phyloP scores from a whole-genome alignment of 2,329 filamentous ascomycete species.

The Fusarium temperatum region DNA sequence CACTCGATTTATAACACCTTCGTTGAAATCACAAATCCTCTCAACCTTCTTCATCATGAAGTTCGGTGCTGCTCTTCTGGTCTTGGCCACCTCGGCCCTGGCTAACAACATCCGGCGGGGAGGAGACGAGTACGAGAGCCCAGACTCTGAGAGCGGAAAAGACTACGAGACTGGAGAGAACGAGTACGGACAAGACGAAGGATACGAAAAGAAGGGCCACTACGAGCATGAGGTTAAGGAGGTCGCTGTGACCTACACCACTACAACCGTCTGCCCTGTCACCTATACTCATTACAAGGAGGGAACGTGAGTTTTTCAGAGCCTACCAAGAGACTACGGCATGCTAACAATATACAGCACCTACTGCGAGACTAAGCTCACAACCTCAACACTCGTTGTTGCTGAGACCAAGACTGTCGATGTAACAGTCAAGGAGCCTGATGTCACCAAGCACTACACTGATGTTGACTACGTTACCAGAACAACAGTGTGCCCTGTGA shows the following conservation, averaged over 20 bases:
- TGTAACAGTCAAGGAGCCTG: constrained; percentile 46
- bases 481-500: constrained; percentile 57
- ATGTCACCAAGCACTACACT: constrained; percentile 47
- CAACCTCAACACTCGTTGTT: constrained; percentile 55
- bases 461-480: constrained; percentile 52
- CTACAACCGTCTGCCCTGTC: constrained; percentile 57
- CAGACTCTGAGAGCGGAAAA: constrained; percentile 11
- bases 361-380: constrained; percentile 53
- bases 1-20: constrained; percentile 30
- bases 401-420: constrained; percentile 52
- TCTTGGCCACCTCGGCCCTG: constrained; percentile 40
- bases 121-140: constrained; percentile 24
- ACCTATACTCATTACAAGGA: constrained; percentile 53
- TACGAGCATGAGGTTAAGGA: constrained; percentile 22
- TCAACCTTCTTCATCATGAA: constrained; percentile 37
- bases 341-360: constrained; percentile 46
- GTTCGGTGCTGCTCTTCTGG: constrained; percentile 36
- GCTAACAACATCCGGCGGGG: constrained; percentile 35
- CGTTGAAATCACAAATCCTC: constrained; percentile 19
- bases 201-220: background rate
- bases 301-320: constrained; percentile 50
- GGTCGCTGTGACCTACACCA: constrained; percentile 50
- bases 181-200: constrained; percentile 11
- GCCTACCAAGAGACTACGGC: background rate
- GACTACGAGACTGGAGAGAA: constrained; percentile 17